Base-by-base conservation (phyloP, 345 rosid species). In the Citrus trifoliata region DNA sequence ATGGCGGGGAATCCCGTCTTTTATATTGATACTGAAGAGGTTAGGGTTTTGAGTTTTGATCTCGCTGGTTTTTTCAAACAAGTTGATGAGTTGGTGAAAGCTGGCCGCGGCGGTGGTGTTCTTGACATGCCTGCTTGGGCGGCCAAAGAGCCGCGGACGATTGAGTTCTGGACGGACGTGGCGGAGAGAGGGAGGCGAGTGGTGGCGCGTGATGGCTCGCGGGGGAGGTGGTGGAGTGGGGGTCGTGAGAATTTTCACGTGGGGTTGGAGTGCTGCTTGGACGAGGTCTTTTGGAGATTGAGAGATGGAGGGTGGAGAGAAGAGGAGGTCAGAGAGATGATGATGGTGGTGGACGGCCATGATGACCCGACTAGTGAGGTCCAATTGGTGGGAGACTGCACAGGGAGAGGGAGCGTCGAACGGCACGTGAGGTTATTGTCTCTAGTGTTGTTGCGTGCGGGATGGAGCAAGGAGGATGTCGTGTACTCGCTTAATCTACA, bases 281-380 rank as follows among this genome's bases (percentile, higher is more conserved):
- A 93, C 33, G 97, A 91, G 13, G 89, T 80, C 76, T 88, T 82
- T 75, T 84, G 96, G 92, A 87, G 79, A 84, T 81, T 95, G 85
- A 88, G 86, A 61, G 90, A 83, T 22, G 98, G 91, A 38, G 98
- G 98, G 61, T 95, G 98, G 98, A 80, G 72, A 28, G 94, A 92
- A 69, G 93, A 89, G 19, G 98, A 95, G 68, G 93, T 95, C 19
- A 84, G 86, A 24, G 94, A 95, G 66, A 90, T 93, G 95, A 86
- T 90, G 97, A 63, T 80, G 97, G 55, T 80, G 84, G 82, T 86
- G 83, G 88, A 83, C 84, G 83, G 83, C 82, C 1, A 46, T 51
- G 89, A 80, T 77, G 82, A 82, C 69, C 38, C 51, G 6, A 35
- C 25, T 3, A 5, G 58, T 59, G 82, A 68, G 46, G 63, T 61